Evolutionary conservation across 2,329 filamentous ascomycete species (phyloP).

Genomic region (Hymenoscyphus occultus): DNA sequence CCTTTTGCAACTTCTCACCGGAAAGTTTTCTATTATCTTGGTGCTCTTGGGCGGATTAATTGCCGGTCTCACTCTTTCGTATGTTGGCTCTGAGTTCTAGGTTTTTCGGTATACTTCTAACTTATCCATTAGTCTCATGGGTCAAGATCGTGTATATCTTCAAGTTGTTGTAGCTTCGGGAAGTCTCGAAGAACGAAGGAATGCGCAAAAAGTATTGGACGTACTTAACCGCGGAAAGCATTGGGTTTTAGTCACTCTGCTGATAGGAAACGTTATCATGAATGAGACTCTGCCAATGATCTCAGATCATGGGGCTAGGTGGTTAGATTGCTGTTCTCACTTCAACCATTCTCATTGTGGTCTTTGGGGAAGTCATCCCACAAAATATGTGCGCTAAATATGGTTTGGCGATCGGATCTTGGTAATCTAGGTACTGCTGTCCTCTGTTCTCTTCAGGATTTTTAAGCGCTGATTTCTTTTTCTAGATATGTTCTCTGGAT

Average conservation of each 20-base stretch:
- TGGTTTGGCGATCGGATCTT: slow-evolving; percentile 83
- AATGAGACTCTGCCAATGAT: slow-evolving; percentile 95
- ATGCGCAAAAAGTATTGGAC: slow-evolving; percentile 75
- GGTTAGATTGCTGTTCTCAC: slow-evolving; percentile 89
- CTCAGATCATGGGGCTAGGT: slow-evolving; percentile 80
- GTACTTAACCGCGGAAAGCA: slow-evolving; percentile 86
- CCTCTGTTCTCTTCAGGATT: slow-evolving; percentile 49
- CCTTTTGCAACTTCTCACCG: not conserved
- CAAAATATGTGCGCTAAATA: slow-evolving; percentile 95
- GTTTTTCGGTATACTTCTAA: not conserved
- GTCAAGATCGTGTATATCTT: slow-evolving; percentile 87
- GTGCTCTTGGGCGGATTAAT: slow-evolving; percentile 78
- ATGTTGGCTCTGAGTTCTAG: slow-evolving; percentile 49
- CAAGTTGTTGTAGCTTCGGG: slow-evolving; percentile 85
- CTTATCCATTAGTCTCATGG: slow-evolving; percentile 34
- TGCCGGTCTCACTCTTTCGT: slow-evolving; percentile 75
- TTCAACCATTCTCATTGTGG: slow-evolving; percentile 89
- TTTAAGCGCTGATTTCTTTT: not conserved
- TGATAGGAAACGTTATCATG: slow-evolving; percentile 92
- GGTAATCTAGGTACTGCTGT: slow-evolving; percentile 60
- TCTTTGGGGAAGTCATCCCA: slow-evolving; percentile 92
- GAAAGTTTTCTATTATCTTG: slow-evolving; percentile 7
- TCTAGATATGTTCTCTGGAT: slow-evolving; percentile 60
- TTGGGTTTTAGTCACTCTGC: slow-evolving; percentile 90
- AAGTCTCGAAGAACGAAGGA: slow-evolving; percentile 73